Evolutionary conservation across 306 rosid genomes (phyloP), one percentile per base, ranked within the genome.

Genomic region (Ochetophila trinervis): DNA sequence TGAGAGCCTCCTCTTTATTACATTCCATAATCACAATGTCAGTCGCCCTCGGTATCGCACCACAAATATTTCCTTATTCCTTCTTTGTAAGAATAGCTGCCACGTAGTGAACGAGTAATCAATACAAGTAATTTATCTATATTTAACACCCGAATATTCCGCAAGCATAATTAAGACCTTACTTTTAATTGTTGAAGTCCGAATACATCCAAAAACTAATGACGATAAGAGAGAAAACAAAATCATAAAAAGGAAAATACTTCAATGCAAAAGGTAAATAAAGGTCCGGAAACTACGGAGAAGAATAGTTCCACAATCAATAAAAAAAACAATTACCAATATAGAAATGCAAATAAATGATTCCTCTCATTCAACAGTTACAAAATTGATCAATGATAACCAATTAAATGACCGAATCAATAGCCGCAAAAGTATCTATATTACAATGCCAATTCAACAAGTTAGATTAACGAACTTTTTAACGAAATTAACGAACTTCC

Each of bases 11-110:
- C 0, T 79, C 86, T 77, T 74, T 86, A 71, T 77, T 79, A 56
- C 84, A 70, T 53, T 84, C 95, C 96, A 89, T 92, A 69, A 30
- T 79, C 53, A 63, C 78, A 65, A 62, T 22, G 49, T 23, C 58
- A 62, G 74, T 57, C 53, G 60, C 73, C 59, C 72, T 45, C 68
- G 48, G 47, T 57, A n/a, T 57, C 58, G 6, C 57, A 37, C 63
- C 71, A 35, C 50, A n/a, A 59, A 50, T 69, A 35, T 23, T 24
- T 69, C 59, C 70, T 63, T 63, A 24, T 62, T 64, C 61, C 76
- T 76, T 67, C 80, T 62, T 52, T 59, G 42, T 24, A 60, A 49
- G 35, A 8, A 63, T 67, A 60, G 59, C 56, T 56, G 63, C 9
- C 57, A 57, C 30, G 50, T 66, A 53, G 66, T 17, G 67, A 70